phyloP scores from a whole-genome alignment of 2,329 filamentous ascomycete genomes.

The Hypoxylon sp. region DNA sequence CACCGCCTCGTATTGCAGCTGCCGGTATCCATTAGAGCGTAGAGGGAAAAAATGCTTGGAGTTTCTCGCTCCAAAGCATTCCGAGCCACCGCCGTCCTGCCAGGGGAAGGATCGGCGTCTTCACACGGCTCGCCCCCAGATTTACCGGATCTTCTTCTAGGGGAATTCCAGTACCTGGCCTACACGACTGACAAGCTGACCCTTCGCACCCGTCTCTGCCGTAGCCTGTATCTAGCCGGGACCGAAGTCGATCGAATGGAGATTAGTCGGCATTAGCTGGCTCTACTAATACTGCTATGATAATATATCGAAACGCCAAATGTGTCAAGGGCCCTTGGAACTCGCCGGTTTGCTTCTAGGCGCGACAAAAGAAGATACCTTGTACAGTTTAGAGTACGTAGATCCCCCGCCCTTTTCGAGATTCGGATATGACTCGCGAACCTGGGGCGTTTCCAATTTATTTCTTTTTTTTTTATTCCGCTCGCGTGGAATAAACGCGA shows the following conservation, averaged over 20 bases:
- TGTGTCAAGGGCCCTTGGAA: neutral
- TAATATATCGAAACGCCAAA: too few relatives aligned
- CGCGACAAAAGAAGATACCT: too few relatives aligned
- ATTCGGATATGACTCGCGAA: slow-evolving; percentile 28
- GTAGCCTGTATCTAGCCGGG: slow-evolving; percentile 24
- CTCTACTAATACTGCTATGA: too few relatives aligned
- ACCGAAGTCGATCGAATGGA: slow-evolving; percentile 11
- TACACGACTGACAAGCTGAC: too few relatives aligned
- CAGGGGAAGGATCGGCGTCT: slow-evolving; percentile 17
- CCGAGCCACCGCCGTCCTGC: slow-evolving; percentile 12
- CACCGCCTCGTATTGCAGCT: slow-evolving; percentile 37
- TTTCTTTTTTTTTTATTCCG: slow-evolving; percentile 6
- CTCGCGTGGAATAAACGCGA: slow-evolving; percentile 30
- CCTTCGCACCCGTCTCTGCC: too few relatives aligned
- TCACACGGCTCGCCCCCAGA: slow-evolving; percentile 22
- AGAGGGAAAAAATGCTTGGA: slow-evolving; percentile 15
- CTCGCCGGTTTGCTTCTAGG: neutral
- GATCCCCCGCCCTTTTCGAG: slow-evolving; percentile 29
- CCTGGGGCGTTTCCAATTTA: neutral
- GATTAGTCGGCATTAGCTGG: slow-evolving; percentile 20
- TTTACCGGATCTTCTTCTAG: slow-evolving; percentile 20
- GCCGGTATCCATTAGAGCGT: slow-evolving; percentile 31
- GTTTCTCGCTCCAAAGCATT: slow-evolving; percentile 16
- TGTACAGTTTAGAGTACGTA: too few relatives aligned
- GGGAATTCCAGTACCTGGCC: too few relatives aligned